A percentile compares a stretch with the other conserved stretches of the same genome.
Evolutionary conservation across 345 rosid species (phyloP).

Genomic region (Limnanthes douglasii): DNA sequence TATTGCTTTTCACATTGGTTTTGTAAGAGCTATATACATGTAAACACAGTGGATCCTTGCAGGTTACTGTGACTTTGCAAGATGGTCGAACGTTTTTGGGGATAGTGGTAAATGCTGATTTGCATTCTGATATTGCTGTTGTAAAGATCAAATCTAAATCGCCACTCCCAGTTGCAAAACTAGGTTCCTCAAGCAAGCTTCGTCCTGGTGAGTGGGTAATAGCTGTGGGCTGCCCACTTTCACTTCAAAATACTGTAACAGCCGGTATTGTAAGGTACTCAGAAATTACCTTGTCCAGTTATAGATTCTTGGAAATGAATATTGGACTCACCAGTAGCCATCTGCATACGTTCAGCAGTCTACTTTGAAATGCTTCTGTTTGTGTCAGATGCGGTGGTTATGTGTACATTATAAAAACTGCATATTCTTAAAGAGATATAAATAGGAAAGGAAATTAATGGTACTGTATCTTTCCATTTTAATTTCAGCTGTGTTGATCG

Average conservation of each 20-base stretch:
- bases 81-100: slow-evolving; percentile 90
- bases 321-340: too few relatives aligned
- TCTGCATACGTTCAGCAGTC: too few relatives aligned
- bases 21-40: too few relatives aligned
- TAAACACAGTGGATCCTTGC: too few relatives aligned
- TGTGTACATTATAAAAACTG: too few relatives aligned
- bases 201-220: slow-evolving; percentile 97
- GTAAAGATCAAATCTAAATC: slow-evolving; percentile 71
- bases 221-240: slow-evolving; percentile 91
- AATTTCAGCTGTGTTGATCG: slow-evolving; percentile 72
- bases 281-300: neutral
- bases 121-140: slow-evolving; percentile 90
- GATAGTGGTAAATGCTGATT: slow-evolving; percentile 58
- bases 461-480: slow-evolving; percentile 1
- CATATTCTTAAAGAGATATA: too few relatives aligned
- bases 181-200: slow-evolving; percentile 75
- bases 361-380: too few relatives aligned
- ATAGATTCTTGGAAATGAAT: slow-evolving; percentile 6
- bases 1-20: too few relatives aligned
- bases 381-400: too few relatives aligned
- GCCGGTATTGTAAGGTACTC: slow-evolving; percentile 86
- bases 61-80: slow-evolving; percentile 92
- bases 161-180: slow-evolving; percentile 69
- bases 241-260: slow-evolving; percentile 84
- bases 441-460: too few relatives aligned